A percentile compares a stretch with the other conserved stretches of the same genome.
phyloP scores from a whole-genome alignment of 2,329 filamentous ascomycete genomes.

The Botrytis hyacinthi region DNA sequence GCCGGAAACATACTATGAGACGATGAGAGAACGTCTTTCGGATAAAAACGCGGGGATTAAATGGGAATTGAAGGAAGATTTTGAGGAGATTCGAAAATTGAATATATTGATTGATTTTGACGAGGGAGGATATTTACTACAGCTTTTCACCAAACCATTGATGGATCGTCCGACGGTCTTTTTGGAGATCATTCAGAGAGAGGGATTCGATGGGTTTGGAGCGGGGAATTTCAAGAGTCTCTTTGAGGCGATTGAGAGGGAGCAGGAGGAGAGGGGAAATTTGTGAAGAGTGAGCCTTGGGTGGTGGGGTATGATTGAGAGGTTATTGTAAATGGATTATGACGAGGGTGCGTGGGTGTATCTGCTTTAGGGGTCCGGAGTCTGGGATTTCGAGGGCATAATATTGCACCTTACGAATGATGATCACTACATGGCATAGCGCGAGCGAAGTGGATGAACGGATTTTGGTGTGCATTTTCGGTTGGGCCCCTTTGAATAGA shows the following conservation, averaged over 20 bases:
- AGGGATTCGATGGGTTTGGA: slow-evolving; percentile 88
- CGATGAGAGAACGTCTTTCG: slow-evolving; percentile 72
- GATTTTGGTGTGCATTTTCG: neutral
- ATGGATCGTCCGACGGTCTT: slow-evolving; percentile 96
- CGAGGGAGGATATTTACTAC: slow-evolving; percentile 79
- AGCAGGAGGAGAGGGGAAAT: slow-evolving; percentile 85
- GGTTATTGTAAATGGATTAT: neutral
- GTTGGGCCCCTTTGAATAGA: neutral
- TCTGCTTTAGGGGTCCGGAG: neutral
- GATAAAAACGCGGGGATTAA: slow-evolving; percentile 42
- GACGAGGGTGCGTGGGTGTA: neutral
- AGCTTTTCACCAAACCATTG: slow-evolving; percentile 79
- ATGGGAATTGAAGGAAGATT: slow-evolving; percentile 73
- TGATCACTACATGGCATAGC: neutral
- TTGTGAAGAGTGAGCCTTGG: slow-evolving; percentile 48
- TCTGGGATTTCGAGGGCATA: neutral
- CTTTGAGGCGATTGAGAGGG: slow-evolving; percentile 92
- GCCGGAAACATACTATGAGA: slow-evolving; percentile 79
- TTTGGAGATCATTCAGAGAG: slow-evolving; percentile 91
- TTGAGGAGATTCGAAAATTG: slow-evolving; percentile 71
- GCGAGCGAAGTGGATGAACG: neutral
- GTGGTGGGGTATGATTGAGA: neutral
- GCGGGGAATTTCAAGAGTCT: slow-evolving; percentile 94
- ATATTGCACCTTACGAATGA: neutral
- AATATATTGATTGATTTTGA: slow-evolving; percentile 96